Percentiles rank a stretch among this genome's conserved stretches.
These are phyloP conservation scores for Pyricularia pennisetigena DNA, from an alignment of 2,329 filamentous ascomycete species.

Conservation along the genomic window DNA sequence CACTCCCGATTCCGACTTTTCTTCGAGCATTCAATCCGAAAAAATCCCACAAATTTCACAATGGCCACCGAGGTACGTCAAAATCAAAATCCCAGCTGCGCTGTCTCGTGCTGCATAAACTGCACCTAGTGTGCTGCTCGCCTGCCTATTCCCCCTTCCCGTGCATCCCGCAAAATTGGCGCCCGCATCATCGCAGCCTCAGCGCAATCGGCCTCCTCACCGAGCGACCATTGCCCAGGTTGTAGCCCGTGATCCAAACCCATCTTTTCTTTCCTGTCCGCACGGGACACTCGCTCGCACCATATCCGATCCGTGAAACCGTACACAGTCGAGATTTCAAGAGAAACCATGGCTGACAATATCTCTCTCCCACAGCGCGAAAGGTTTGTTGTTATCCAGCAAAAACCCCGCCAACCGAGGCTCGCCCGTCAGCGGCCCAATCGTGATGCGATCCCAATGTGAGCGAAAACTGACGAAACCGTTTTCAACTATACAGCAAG, in stretches of 20 bases:
- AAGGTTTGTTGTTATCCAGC: constrained; percentile 41
- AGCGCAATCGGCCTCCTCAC: background rate
- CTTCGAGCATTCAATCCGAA: background rate
- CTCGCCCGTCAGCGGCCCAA: background rate
- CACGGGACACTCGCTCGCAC: background rate
- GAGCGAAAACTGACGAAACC: background rate
- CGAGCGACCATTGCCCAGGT: background rate
- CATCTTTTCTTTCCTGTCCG: background rate
- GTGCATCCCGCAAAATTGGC: background rate
- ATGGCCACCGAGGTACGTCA: constrained; percentile 9
- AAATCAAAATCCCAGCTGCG: background rate
- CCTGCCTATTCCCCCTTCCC: background rate
- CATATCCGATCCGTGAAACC: background rate
- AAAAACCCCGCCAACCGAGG: constrained; percentile 2
- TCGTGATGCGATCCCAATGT: background rate
- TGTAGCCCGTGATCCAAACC: background rate
- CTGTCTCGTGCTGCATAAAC: background rate
- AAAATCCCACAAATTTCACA: background rate
- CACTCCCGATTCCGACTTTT: background rate
- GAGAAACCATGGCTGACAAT: constrained; percentile 23
- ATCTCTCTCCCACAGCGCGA: constrained; percentile 46
- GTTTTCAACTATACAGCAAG: constrained; percentile 57
- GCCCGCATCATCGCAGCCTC: background rate
- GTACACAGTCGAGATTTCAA: background rate
- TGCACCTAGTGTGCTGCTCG: background rate